Conservation (phyloP, 352 stramenopile genomes). For the Aphanomyces astaci region DNA sequence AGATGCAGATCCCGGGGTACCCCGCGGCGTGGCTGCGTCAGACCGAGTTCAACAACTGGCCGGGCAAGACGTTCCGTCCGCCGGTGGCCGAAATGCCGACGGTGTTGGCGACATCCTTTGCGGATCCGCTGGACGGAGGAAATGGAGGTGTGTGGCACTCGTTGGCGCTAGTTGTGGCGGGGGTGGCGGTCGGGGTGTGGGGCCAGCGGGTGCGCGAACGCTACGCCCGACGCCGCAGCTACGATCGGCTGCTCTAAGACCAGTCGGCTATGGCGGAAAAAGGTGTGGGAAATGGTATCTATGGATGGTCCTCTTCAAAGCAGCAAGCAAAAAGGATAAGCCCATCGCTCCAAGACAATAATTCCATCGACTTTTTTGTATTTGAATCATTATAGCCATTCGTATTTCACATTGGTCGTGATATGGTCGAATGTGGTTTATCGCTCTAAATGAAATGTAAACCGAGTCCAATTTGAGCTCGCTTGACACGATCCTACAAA, state of each 20-base stretch:
- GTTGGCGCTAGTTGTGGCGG: neutral
- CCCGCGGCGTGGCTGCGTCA: neutral
- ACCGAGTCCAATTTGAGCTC: slow-evolving; percentile 71
- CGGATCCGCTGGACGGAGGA: neutral
- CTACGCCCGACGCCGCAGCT: neutral
- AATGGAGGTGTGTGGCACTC: neutral
- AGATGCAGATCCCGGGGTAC: slow-evolving; percentile 6
- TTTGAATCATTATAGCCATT: too few species aligned
- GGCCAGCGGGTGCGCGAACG: neutral
- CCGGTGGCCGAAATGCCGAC: neutral
- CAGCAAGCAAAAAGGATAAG: too few species aligned
- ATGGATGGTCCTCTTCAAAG: too few species aligned
- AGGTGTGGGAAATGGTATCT: neutral
- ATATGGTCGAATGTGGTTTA: too few species aligned
- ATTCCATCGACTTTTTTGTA: too few species aligned
- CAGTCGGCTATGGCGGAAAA: too few species aligned
- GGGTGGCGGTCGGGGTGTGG: neutral
- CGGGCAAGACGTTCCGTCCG: slow-evolving; percentile 3
- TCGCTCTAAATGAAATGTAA: slow-evolving; percentile 53
- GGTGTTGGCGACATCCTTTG: neutral
- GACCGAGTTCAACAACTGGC: slow-evolving; percentile 9
- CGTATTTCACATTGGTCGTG: too few species aligned
- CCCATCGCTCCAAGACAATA: too few species aligned
- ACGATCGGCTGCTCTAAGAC: neutral
- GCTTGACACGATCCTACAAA: slow-evolving; percentile 81